A percentile compares a stretch with the other conserved stretches of the same genome.
These are phyloP conservation scores for Jasminum sambac DNA, from an alignment of 257 asterid species.

Conservation along the genomic window DNA sequence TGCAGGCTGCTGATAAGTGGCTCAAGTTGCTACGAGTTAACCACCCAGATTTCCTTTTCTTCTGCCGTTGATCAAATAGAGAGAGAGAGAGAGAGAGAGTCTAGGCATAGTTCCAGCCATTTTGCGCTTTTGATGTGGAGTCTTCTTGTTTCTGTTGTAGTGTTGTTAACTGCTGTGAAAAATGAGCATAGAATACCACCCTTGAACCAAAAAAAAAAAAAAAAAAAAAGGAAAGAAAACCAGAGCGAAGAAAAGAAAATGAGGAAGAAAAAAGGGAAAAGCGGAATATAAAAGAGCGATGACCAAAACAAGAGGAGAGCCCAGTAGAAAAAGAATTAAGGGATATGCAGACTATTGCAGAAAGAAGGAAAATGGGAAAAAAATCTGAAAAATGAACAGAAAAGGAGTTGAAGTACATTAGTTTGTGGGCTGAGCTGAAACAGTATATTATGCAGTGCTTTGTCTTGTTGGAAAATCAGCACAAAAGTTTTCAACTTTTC, in stretches of 20 bases:
- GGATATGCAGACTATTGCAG: no score
- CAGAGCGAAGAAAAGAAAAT: not conserved
- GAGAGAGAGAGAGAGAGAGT: constrained; percentile 1
- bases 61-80: constrained; percentile 53
- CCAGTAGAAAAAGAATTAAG: no score
- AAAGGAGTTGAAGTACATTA: not conserved
- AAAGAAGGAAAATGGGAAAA: not conserved
- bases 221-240: not conserved
- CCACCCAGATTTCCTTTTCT: constrained; percentile 94
- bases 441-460: not conserved
- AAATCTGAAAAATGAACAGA: not conserved
- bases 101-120: constrained; percentile 11
- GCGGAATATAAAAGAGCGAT: constrained; percentile 14
- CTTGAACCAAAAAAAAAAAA: not conserved
- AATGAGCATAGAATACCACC: not conserved
- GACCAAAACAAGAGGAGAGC: no score
- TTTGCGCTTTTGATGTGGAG: not conserved
- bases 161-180: not conserved
- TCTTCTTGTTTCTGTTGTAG: not conserved
- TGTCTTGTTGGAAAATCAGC: not conserved
- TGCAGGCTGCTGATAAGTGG: constrained; percentile 77
- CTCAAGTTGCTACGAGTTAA: constrained; percentile 50
- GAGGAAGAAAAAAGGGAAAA: not conserved
- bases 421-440: not conserved
- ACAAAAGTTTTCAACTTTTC: not conserved